Percentiles rank a stretch among this genome's conserved stretches.
These are phyloP conservation scores for Neofusicoccum ribis DNA, from an alignment of 2,329 filamentous ascomycete species.

Conservation along the genomic window DNA sequence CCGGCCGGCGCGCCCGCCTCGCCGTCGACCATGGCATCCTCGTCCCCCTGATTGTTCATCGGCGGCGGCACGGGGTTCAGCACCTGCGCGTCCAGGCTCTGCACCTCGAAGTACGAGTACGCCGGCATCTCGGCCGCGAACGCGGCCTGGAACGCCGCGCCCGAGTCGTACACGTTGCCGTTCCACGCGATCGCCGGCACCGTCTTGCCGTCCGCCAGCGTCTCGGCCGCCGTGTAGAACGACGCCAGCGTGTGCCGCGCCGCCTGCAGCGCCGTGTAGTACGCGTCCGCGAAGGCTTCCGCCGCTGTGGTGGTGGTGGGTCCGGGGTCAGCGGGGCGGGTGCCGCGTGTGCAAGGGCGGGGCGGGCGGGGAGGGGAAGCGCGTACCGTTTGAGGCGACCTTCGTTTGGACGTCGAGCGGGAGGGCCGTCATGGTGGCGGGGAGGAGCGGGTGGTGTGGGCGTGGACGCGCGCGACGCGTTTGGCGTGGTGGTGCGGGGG, in stretches of 20 bases:
- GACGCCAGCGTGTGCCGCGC: slow-evolving; percentile 56
- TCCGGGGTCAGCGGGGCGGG: not conserved
- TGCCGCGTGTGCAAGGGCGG: not conserved
- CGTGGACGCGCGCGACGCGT: not conserved
- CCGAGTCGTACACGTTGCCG: slow-evolving; percentile 65
- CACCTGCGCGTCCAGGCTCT: slow-evolving; percentile 75
- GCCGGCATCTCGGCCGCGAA: slow-evolving; percentile 65
- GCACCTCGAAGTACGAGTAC: slow-evolving; percentile 68
- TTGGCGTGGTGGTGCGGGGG: not conserved
- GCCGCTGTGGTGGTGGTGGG: slow-evolving; percentile 54
- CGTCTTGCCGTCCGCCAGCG: slow-evolving; percentile 54
- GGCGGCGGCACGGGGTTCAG: slow-evolving; percentile 61
- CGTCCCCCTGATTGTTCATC: not conserved
- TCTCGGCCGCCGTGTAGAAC: slow-evolving; percentile 69
- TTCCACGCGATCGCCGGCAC: slow-evolving; percentile 75
- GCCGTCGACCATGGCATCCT: not conserved
- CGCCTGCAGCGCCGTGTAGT: slow-evolving; percentile 72
- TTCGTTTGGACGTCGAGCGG: slow-evolving; percentile 7
- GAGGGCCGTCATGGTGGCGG: not conserved
- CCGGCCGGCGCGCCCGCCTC: slow-evolving; percentile 21
- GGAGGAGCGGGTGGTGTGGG: not conserved
- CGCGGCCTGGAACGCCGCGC: slow-evolving; percentile 65
- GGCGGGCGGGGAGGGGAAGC: not conserved
- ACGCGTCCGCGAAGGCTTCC: slow-evolving; percentile 69
- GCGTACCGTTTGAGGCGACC: not conserved